Evolutionary conservation across 192 early-diverging fungal genomes (phyloP), one percentile per base, ranked within the genome.

Genomic region (Physocladia obscura): DNA sequence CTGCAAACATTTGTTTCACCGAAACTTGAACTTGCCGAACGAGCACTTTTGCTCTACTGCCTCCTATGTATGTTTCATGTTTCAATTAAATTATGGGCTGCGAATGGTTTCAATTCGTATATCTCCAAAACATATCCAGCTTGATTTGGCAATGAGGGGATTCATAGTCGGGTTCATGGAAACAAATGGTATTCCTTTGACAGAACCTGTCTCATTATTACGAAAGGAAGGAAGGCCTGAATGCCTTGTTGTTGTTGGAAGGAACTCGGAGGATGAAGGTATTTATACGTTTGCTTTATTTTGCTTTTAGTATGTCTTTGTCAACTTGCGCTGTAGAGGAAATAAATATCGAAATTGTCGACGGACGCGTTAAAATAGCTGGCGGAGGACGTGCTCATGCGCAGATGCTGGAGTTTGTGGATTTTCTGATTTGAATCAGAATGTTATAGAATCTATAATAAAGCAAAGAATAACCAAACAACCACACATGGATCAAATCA

Each of bases 11-110:
- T 31, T 68, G 31, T 68, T 68, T 29, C 54, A 44, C 26, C 65
- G 34, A 15, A 11, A 4, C 29, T 24, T 68, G 4, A 22, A 37
- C 35, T 37, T 68, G 34, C 65, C 65, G 1, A 4, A 21, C 50
- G 13, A n/a, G 2, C 21, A n/a, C 5, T 68, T 68, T 21, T n/a
- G 17, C 31, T 15, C 15, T 26, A 8, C 8, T 8, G 37, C 11
- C 13, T 57, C 52, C 4, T 68, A 68, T 30, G 38, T 68, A 17
- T 68, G 65, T 27, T 68, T 68, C 65, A 15, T 68, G 29, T 68
- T 68, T 68, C 32, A 68, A 30, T 31, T 39, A 5, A 54, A 54
- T 37, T 30, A 22, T 17, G 65, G 65, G 19, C 65, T 68, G 19
- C 65, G 65, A 8, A 29, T 68, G 11, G 54, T 68, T 4, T 68